Evolutionary conservation across 2,329 filamentous ascomycete species (phyloP).

Genomic region (Botryotinia narcissicola): DNA sequence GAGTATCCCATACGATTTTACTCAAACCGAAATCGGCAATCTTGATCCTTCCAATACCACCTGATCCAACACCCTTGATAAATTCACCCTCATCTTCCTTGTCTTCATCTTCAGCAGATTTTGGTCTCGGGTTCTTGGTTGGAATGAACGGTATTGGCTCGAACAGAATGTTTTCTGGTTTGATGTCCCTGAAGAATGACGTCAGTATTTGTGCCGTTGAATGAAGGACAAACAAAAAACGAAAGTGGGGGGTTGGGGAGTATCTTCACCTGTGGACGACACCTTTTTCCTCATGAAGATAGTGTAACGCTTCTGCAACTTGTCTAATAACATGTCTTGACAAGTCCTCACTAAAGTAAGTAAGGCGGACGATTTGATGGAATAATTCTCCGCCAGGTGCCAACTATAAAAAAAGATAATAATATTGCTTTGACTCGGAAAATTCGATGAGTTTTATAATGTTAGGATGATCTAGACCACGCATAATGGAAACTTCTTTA

Average conservation of each 20-base stretch:
- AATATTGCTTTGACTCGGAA: slow-evolving; percentile 89
- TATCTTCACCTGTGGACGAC: slow-evolving; percentile 87
- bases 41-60: slow-evolving; percentile 93
- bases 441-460: slow-evolving; percentile 94
- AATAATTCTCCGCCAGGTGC: slow-evolving; percentile 95
- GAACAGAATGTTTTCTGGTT: slow-evolving; percentile 95
- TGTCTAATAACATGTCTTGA: slow-evolving; percentile 93
- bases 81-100: slow-evolving; percentile 98
- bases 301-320: slow-evolving; percentile 90
- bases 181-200: slow-evolving; percentile 78
- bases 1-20: slow-evolving; percentile 96
- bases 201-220: slow-evolving; percentile 34
- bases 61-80: slow-evolving; percentile 72
- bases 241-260: neutral
- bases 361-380: slow-evolving; percentile 96
- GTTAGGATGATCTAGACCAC: slow-evolving; percentile 91
- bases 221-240: neutral
- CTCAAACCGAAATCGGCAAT: slow-evolving; percentile 97
- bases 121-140: slow-evolving; percentile 75
- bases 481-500: slow-evolving; percentile 99
- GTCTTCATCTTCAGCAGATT: slow-evolving; percentile 86
- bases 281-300: slow-evolving; percentile 89
- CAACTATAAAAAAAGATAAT: slow-evolving; percentile 94
- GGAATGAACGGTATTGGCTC: slow-evolving; percentile 81
- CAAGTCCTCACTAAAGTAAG: slow-evolving; percentile 95